Evolutionary conservation across 2,329 filamentous ascomycete species (phyloP), one percentile per base, ranked within the genome.

Genomic region (Biscogniauxia mediterranea): DNA sequence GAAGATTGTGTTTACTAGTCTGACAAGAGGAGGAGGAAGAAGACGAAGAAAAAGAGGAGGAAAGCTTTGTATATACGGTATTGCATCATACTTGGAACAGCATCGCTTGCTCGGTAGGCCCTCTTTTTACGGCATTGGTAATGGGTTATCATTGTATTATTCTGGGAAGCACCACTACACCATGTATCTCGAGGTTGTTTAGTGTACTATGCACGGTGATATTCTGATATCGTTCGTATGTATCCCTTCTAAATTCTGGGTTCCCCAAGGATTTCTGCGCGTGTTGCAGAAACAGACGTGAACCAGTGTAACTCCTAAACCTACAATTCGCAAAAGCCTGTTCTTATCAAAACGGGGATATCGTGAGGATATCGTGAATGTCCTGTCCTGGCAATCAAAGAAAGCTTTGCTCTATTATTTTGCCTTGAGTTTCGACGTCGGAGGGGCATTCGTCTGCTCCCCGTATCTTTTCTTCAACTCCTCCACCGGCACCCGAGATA

Each of bases 401-500:
- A n/a, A n/a, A n/a, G n/a, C n/a, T n/a, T n/a, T n/a, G n/a, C n/a
- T n/a, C n/a, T n/a, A n/a, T n/a, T 42, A 11, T 11, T 4, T 54
- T 50, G 9, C 4, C 11, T 52, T 56, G 2, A 3, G 6, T n/a
- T 46, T n/a, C 2, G 38, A 63, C 51, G 32, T 56, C n/a, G 66
- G 53, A 46, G 49, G 42, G 19, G 54, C 71, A 63, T 79, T 82
- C 1, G 78, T 78, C 70, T 85, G 84, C 26, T 79, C 67, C 38
- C 79, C 82, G 23, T 75, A 76, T 51, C 77, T 79, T 28, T 71
- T 76, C 64, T 79, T 84, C 54, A 91, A 72, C 64, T 86, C 83
- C 19, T 82, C 80, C 38, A 91, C 74, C 13, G 83, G 75, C 15
- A 74, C 74, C 25, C 77, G 73, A 0, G 86, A 85, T 17, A 91